These are phyloP conservation scores for Rhodotorula sp. DNA, from an alignment of 1,284 basidiomycete species.

Conservation along the genomic window DNA sequence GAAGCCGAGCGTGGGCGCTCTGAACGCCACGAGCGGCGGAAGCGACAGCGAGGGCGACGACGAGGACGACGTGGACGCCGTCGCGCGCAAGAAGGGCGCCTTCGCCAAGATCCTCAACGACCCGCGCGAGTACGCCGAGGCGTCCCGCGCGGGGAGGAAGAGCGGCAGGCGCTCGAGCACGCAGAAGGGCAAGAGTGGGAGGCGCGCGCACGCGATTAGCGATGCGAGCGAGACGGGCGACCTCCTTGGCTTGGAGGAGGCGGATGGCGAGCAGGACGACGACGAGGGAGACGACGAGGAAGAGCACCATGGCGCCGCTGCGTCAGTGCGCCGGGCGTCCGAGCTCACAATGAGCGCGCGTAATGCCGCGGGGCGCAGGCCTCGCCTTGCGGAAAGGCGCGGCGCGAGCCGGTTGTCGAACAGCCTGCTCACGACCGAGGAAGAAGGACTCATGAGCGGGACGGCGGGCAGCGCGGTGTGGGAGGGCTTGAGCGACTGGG, in stretches of 20 bases:
- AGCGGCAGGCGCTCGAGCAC: conserved; percentile 42
- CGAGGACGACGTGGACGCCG: conserved; percentile 63
- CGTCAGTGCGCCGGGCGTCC: not conserved
- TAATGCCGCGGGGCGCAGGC: not conserved
- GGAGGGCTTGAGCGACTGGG: conserved; percentile 75
- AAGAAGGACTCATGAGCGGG: conserved; percentile 56
- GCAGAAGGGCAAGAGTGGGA: not conserved
- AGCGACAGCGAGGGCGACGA: conserved; percentile 59
- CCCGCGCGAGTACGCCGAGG: conserved; percentile 35
- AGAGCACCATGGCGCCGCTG: not conserved
- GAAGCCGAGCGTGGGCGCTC: not conserved
- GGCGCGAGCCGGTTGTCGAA: not conserved
- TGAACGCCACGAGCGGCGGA: conserved; percentile 55
- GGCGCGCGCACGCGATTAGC: not conserved
- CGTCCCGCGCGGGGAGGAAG: conserved; percentile 38
- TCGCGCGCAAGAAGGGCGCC: conserved; percentile 28
- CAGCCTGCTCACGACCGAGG: conserved; percentile 53
- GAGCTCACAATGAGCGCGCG: not conserved
- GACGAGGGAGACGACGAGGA: not conserved
- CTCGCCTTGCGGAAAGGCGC: not conserved
- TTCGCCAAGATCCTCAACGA: conserved; percentile 38
- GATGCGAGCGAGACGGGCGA: conserved; percentile 33
- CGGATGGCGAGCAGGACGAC: not conserved
- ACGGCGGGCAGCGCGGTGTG: conserved; percentile 59
- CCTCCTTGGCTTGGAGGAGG: conserved; percentile 31